These are phyloP conservation scores for Glomus cerebriforme DNA, from an alignment of 192 early-diverging fungal genomes.

Conservation along the genomic window DNA sequence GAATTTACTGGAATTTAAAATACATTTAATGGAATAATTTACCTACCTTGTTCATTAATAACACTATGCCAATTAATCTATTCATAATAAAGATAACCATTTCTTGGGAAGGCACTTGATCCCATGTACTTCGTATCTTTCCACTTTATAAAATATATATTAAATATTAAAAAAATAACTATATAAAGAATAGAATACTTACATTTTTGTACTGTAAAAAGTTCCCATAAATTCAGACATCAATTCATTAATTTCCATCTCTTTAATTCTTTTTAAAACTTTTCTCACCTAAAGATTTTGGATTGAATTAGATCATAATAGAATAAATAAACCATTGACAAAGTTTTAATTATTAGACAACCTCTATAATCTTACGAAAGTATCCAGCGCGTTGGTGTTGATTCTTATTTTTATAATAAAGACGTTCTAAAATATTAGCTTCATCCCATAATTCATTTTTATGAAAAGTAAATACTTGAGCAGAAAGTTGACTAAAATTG, in stretches of 20 bases:
- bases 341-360: conserved; percentile 11
- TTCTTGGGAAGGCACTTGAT: conserved; percentile 31
- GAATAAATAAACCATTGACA: not conserved
- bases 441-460: conserved; percentile 48
- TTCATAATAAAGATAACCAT: conserved; percentile 17
- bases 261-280: conserved; percentile 32
- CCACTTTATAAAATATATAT: not conserved
- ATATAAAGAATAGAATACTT: not conserved
- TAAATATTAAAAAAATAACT: not conserved
- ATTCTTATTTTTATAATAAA: conserved; percentile 53
- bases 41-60: conserved; percentile 32
- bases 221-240: conserved; percentile 1
- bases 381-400: conserved; percentile 45
- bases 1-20: not conserved
- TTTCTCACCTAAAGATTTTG: conserved; percentile 22
- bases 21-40: not conserved
- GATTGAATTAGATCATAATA: not conserved
- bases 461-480: conserved; percentile 29
- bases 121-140: conserved; percentile 18
- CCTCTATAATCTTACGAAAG: conserved; percentile 47
- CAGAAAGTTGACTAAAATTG: conserved; percentile 14
- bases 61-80: conserved; percentile 14
- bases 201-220: conserved; percentile 26
- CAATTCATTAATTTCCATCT: conserved; percentile 16
- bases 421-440: conserved; percentile 41